Base-by-base conservation (phyloP, 805 yeast species). In the Spathaspora sp. region DNA sequence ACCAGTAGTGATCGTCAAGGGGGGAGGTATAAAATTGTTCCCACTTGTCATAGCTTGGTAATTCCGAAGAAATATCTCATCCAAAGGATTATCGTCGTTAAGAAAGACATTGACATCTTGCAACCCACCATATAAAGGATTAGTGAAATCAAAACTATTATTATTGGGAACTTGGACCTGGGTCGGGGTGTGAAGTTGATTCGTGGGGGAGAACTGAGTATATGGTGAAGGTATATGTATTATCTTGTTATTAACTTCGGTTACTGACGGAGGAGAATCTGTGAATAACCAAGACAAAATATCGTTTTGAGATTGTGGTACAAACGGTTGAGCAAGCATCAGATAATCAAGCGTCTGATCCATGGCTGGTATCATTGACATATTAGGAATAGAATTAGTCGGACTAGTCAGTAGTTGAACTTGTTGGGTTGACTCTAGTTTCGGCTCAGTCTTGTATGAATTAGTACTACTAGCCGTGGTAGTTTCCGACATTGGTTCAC, bases 261-360 rank as follows among this genome's bases (percentile, higher is more conserved):
- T 10, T 5, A 16, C 16, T 8, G 20, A 32, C 23, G 42, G 49
- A 14, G 44, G 52, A 3, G 39, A 17, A 32, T 70, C 75, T 3
- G 67, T 67, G 51, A 72, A 72, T 10, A 73, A 57, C 77, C 77
- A 73, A 20, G 73, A 67, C 7, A 73, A 53, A 35, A 73, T 70
- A 51, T 73, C 77, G 45, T 61, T 68, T 44, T 70, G 75, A 7
- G 64, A 57, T 29, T 69, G 75, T 10, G 68, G 68, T 1, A 44
- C 31, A 14, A 44, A 46, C 26, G 28, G 28, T 14, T 35, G 40
- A 5, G 40, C 40, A 35, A 35, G 40, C 40, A 35, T 35, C 40
- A 35, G 40, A 16, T 35, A 35, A 16, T 35, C 40, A 7, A 35
- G 8, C 5, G 17, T 14, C 14, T 35, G 40, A 16, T 35, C n/a